Percentiles rank a stretch among this genome's conserved stretches.
Conservation (phyloP, 805 yeast species). For the Lachancea thermotolerans region DNA sequence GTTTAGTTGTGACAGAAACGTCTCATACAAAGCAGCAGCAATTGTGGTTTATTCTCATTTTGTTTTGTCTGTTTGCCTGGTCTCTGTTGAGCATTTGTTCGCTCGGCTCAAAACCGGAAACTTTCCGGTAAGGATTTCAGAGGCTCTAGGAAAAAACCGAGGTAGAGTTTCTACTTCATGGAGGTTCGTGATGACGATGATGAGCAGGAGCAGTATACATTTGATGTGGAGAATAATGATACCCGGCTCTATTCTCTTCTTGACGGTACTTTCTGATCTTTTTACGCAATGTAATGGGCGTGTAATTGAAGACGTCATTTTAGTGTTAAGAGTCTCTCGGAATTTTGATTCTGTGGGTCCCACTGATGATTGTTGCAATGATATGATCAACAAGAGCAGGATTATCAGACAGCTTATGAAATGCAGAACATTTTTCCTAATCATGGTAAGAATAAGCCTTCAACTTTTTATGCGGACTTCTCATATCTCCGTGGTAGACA, state of each 20-base stretch:
- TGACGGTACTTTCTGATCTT: conserved; percentile 8
- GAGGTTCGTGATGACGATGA: conserved; percentile 1
- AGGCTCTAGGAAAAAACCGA: not conserved
- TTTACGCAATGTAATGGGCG: conserved; percentile 3
- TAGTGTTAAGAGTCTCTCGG: conserved; percentile 2
- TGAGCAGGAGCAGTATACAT: not conserved
- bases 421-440: conserved; percentile 3
- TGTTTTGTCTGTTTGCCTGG: conserved; percentile 4
- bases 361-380: not conserved
- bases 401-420: conserved; percentile 1
- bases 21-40: not conserved
- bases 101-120: conserved; percentile 6
- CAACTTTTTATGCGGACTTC: conserved; percentile 10
- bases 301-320: conserved; percentile 4
- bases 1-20: not conserved
- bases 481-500: conserved; percentile 49
- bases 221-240: conserved; percentile 3
- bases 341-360: conserved; percentile 1
- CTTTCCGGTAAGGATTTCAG: conserved; percentile 1
- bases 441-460: conserved; percentile 3
- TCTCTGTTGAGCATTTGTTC: conserved; percentile 6
- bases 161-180: conserved; percentile 4
- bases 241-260: not conserved
- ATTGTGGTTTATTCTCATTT: conserved; percentile 1
- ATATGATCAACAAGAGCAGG: not conserved